Percentiles rank a stretch among this genome's conserved stretches.
These are phyloP conservation scores for Chaetomium tenue DNA, from an alignment of 495 filamentous ascomycete genomes.

Conservation along the genomic window DNA sequence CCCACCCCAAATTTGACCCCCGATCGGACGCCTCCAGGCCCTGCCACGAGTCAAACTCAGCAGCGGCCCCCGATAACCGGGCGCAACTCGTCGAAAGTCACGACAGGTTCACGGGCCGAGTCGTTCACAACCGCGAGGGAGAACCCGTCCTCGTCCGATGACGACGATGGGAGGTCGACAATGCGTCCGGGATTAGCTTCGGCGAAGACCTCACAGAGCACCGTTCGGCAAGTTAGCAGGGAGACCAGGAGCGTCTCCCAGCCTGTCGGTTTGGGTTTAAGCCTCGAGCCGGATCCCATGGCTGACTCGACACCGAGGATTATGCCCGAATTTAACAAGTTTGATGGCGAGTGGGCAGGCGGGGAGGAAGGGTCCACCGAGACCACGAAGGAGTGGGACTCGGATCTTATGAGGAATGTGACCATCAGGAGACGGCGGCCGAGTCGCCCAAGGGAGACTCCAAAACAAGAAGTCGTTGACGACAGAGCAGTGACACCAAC, in stretches of 20 bases:
- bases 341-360: constrained; percentile 50
- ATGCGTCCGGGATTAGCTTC: constrained; percentile 50
- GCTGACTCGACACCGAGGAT: constrained; percentile 40
- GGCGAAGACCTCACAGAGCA: constrained; percentile 42
- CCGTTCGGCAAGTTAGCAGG: constrained; percentile 41
- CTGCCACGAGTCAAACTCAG: constrained; percentile 36
- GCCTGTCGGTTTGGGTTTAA: constrained; percentile 42
- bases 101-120: constrained; percentile 59
- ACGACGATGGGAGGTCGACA: constrained; percentile 48
- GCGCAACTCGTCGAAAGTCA: constrained; percentile 48
- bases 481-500: constrained; percentile 49
- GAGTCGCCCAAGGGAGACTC: constrained; percentile 31
- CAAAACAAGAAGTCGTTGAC: constrained; percentile 46
- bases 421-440: constrained; percentile 52
- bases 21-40: constrained; percentile 66
- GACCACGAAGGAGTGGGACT: constrained; percentile 55
- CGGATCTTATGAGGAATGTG: constrained; percentile 57
- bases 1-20: constrained; percentile 71
- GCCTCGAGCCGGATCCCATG: constrained; percentile 40
- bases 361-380: constrained; percentile 31
- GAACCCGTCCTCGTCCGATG: constrained; percentile 58
- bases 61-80: constrained; percentile 42
- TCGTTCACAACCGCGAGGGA: constrained; percentile 75
- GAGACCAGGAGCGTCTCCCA: constrained; percentile 31
- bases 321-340: constrained; percentile 44